Percentiles rank a stretch among this genome's conserved stretches.
phyloP scores from a whole-genome alignment of 371 early-diverging fungal species.

The Mucor circinelloides region DNA sequence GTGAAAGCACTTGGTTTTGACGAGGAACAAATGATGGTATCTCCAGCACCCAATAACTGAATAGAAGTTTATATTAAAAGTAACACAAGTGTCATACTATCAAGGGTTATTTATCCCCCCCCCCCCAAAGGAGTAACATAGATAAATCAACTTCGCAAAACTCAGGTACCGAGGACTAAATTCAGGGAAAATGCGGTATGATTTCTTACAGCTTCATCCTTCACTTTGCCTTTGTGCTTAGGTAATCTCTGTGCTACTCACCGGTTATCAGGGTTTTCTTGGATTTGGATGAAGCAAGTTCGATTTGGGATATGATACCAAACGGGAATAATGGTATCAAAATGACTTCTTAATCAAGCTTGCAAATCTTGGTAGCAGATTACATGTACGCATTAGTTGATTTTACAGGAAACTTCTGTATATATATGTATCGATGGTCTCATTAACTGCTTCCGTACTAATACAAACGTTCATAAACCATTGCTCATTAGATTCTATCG shows the following conservation, averaged over 20 bases:
- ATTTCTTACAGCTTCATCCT: background rate
- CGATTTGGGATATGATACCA: background rate
- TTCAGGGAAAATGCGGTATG: background rate
- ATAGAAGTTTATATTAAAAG: background rate
- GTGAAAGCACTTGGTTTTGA: background rate
- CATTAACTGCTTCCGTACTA: too few relatives aligned
- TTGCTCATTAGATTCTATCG: too few relatives aligned
- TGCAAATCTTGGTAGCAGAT: too few relatives aligned
- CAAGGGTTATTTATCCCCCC: background rate
- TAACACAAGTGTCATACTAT: background rate
- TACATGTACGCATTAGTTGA: too few relatives aligned
- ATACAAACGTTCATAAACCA: too few relatives aligned
- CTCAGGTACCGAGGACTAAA: too few relatives aligned
- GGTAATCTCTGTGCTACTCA: background rate
- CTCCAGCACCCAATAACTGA: background rate
- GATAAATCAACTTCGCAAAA: too few relatives aligned
- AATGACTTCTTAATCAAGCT: too few relatives aligned
- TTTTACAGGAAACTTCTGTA: too few relatives aligned
- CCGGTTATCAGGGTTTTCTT: background rate
- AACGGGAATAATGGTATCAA: too few relatives aligned
- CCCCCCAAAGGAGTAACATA: background rate
- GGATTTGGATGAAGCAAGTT: background rate
- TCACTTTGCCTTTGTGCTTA: background rate
- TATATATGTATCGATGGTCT: too few relatives aligned
- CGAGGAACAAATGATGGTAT: background rate